phyloP scores from a whole-genome alignment of 352 stramenopile species.

The Hyaloperonospora brassicae region DNA sequence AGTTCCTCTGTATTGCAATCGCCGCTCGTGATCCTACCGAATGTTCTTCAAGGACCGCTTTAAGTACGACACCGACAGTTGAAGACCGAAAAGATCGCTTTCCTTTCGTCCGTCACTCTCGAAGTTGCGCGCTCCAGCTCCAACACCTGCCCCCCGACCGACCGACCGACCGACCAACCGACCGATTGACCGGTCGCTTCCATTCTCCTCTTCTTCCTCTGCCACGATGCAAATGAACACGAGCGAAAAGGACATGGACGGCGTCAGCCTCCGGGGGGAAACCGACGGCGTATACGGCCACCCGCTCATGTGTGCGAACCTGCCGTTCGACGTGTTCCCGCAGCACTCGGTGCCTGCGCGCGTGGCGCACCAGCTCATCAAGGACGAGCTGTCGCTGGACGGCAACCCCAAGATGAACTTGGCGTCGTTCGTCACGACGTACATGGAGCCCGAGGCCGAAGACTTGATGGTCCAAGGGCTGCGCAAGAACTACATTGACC shows the following conservation, averaged over 20 bases:
- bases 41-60: background rate
- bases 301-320: constrained; percentile 63
- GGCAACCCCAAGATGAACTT: constrained; percentile 89
- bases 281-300: constrained; percentile 72
- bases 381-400: constrained; percentile 85
- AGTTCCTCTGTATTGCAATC: too few relatives aligned
- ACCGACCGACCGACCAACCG: background rate
- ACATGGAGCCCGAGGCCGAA: constrained; percentile 88
- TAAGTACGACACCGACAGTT: constrained; percentile 2
- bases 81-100: constrained; percentile 21
- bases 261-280: constrained; percentile 21
- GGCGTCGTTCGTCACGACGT: constrained; percentile 88
- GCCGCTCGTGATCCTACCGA: too few relatives aligned
- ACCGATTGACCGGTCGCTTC: background rate
- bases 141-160: background rate
- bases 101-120: constrained; percentile 15
- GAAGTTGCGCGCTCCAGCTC: constrained; percentile 15
- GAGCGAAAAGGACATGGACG: constrained; percentile 29
- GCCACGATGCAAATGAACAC: constrained; percentile 36
- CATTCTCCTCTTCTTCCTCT: background rate
- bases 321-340: constrained; percentile 63
- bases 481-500: constrained; percentile 90
- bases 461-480: constrained; percentile 85
- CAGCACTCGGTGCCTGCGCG: constrained; percentile 55
- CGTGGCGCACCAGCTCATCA: constrained; percentile 84